These are phyloP conservation scores for Durotheca rogersii DNA, from an alignment of 495 filamentous ascomycete species.

Conservation along the genomic window DNA sequence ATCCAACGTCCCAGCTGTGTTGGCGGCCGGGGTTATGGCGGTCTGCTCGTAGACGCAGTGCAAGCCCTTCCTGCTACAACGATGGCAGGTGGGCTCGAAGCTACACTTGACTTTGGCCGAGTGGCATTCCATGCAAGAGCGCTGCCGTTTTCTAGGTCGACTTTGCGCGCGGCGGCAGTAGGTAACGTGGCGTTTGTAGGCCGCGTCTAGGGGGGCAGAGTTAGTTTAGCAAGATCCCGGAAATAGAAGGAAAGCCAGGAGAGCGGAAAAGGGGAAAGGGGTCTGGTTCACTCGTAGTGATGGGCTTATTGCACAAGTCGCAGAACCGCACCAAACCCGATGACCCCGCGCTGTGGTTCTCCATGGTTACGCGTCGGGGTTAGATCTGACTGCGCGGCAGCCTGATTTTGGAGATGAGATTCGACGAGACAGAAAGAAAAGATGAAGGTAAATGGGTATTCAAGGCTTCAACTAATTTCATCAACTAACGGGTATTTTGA, in stretches of 20 bases:
- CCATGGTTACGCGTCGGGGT: no score
- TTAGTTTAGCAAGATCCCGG: background rate
- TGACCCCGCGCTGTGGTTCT: no score
- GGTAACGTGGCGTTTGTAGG: conserved; percentile 27
- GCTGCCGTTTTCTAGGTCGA: conserved; percentile 26
- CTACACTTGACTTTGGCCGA: conserved; percentile 34
- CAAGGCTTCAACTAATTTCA: no score
- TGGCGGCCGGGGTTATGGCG: background rate
- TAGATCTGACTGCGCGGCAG: no score
- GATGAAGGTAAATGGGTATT: no score
- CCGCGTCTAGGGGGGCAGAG: conserved; percentile 22
- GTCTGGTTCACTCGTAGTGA: conserved; percentile 24
- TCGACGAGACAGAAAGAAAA: no score
- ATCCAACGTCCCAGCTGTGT: background rate
- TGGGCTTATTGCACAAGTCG: conserved; percentile 30
- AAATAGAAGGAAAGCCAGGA: background rate
- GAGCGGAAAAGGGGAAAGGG: background rate
- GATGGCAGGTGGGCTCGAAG: conserved; percentile 27
- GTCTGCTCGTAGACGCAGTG: conserved; percentile 24
- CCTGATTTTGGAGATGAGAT: no score
- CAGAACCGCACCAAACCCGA: conserved; percentile 14
- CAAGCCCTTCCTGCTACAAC: conserved; percentile 21
- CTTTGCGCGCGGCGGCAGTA: conserved; percentile 28
- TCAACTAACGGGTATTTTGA: no score
- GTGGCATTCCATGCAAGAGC: conserved; percentile 33